phyloP scores from a whole-genome alignment of 2,329 filamentous ascomycete species.

The Tolypocladium inflatum region DNA sequence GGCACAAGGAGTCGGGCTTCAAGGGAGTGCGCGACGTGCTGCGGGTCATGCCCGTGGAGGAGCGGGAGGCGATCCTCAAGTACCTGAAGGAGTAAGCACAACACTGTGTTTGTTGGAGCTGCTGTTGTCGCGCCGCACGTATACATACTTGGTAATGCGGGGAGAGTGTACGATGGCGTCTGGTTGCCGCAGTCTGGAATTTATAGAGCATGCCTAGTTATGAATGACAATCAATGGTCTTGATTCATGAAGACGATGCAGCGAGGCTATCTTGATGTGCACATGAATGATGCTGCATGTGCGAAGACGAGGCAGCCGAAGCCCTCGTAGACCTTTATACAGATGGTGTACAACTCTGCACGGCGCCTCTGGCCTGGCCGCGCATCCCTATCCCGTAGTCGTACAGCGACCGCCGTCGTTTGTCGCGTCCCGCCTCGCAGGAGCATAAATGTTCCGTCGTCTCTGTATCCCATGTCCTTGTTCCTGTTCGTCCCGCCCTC shows the following conservation, averaged over 20 bases:
- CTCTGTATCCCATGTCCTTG: neutral
- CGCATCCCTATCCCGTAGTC: neutral
- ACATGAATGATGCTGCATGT: neutral
- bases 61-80: conserved; percentile 75
- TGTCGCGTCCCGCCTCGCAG: neutral
- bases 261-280: neutral
- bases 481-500: neutral
- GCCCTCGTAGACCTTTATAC: neutral
- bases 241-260: neutral
- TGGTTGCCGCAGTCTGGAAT: neutral
- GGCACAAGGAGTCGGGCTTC: conserved; percentile 56
- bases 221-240: neutral
- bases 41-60: conserved; percentile 75
- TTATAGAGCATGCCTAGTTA: neutral
- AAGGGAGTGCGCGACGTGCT: conserved; percentile 82
- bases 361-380: neutral
- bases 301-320: neutral
- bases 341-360: neutral
- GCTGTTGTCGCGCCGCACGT: neutral
- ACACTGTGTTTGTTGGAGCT: neutral
- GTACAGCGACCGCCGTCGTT: neutral
- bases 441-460: neutral
- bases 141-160: neutral
- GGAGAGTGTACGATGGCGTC: neutral
- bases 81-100: conserved; percentile 35